phyloP scores from a whole-genome alignment of 805 yeast genomes.

The Sugiyamaella lignohabitans region DNA sequence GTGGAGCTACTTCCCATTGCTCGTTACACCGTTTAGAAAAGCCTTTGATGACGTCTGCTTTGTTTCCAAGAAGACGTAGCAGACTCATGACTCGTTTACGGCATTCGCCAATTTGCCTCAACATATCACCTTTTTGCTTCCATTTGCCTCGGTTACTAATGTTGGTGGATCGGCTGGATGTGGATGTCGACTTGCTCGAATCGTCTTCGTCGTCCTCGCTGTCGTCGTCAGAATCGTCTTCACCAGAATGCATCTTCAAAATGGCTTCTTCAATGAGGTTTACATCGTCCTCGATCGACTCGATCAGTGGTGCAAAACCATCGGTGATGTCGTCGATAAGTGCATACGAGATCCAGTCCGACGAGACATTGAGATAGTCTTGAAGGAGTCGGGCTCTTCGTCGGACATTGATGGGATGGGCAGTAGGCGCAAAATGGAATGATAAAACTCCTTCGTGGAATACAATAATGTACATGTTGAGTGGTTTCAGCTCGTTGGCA shows the following conservation, averaged over 20 bases:
- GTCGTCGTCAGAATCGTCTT: constrained; percentile 38
- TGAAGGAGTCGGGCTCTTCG: constrained; percentile 81
- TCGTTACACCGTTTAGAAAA: constrained; percentile 88
- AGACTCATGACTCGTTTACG: constrained; percentile 92
- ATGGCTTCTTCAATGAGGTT: constrained; percentile 92
- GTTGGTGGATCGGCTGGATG: constrained; percentile 23
- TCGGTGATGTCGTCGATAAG: constrained; percentile 95
- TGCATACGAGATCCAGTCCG: constrained; percentile 98
- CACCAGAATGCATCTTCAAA: constrained; percentile 73
- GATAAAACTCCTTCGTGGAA: constrained; percentile 88
- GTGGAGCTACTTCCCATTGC: constrained; percentile 71
- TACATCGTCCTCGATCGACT: constrained; percentile 88
- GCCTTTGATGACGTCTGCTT: constrained; percentile 97
- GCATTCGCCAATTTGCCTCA: constrained; percentile 90
- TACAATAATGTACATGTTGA: constrained; percentile 88
- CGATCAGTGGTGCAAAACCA: constrained; percentile 95
- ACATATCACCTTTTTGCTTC: constrained; percentile 92
- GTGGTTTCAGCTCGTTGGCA: constrained; percentile 51
- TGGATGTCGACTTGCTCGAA: constrained; percentile 28
- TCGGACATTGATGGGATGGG: constrained; percentile 93
- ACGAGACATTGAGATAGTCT: constrained; percentile 82
- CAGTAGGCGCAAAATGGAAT: constrained; percentile 90
- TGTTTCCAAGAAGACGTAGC: constrained; percentile 74
- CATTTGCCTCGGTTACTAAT: constrained; percentile 55
- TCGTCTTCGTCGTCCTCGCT: constrained; percentile 33